Conservation (phyloP, 2,329 filamentous ascomycete genomes). For the Sordariomycetes sp. region DNA sequence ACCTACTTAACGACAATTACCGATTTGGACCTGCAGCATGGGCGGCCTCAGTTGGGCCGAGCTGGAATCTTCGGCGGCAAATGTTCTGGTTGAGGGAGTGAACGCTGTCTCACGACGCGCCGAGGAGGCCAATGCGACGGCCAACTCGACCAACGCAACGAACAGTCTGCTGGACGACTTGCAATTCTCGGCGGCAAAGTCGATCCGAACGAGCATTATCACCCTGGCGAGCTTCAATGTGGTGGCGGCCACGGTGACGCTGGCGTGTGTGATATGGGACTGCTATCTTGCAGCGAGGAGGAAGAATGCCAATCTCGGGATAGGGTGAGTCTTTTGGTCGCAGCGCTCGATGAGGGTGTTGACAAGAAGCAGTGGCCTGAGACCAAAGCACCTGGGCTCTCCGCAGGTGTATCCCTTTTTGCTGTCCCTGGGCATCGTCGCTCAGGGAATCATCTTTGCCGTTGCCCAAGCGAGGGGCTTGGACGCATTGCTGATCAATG, state of each 20-base stretch:
- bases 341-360: background rate
- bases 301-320: constrained; percentile 26
- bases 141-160: constrained; percentile 34
- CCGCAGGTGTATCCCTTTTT: constrained; percentile 46
- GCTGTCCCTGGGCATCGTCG: constrained; percentile 45
- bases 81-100: background rate
- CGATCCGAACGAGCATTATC: constrained; percentile 51
- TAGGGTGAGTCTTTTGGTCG: constrained; percentile 25
- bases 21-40: background rate
- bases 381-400: constrained; percentile 32
- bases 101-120: constrained; percentile 3
- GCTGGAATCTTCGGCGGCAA: background rate
- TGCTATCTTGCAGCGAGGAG: constrained; percentile 37
- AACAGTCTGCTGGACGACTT: constrained; percentile 40
- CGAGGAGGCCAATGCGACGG: background rate
- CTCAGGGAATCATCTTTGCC: constrained; percentile 50
- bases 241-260: constrained; percentile 45
- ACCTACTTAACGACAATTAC: background rate
- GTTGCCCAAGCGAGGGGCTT: constrained; percentile 47
- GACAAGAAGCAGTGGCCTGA: constrained; percentile 9
- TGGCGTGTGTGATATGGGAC: constrained; percentile 47
- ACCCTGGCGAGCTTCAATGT: constrained; percentile 54
- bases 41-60: background rate
- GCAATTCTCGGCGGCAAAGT: constrained; percentile 43
- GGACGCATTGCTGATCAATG: constrained; percentile 35